Evolutionary conservation across 768 basidiomycete species (phyloP).

Genomic region (Psilocybe subaeruginosa): DNA sequence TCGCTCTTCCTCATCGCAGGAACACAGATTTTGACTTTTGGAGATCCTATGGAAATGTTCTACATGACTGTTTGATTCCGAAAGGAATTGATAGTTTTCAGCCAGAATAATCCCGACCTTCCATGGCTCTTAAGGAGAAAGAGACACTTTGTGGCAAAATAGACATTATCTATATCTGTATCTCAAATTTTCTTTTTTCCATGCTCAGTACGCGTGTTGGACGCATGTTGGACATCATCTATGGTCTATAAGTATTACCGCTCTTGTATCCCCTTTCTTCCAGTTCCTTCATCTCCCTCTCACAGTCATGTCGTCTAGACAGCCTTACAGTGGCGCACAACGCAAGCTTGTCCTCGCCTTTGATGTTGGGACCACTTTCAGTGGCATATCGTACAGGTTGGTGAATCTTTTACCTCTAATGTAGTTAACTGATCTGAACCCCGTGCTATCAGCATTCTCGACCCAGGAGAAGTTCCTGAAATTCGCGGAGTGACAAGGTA

Average conservation of each 20-base stretch:
- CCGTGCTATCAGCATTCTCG: constrained; percentile 22
- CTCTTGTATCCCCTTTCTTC: not conserved
- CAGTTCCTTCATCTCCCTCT: not conserved
- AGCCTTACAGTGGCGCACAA: constrained; percentile 18
- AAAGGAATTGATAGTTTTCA: too few species aligned
- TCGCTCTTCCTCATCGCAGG: too few species aligned
- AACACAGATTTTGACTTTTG: too few species aligned
- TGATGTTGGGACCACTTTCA: constrained; percentile 2
- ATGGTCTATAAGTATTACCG: not conserved
- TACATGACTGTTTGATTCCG: too few species aligned
- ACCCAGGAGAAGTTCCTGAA: constrained; percentile 28
- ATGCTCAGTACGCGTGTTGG: not conserved
- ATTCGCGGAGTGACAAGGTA: constrained; percentile 27
- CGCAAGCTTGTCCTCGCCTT: constrained; percentile 1
- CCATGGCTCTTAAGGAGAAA: too few species aligned
- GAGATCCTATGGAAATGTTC: too few species aligned
- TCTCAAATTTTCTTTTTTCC: not conserved
- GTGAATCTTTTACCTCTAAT: not conserved
- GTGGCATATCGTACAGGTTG: constrained; percentile 24
- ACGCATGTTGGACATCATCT: not conserved
- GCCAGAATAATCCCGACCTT: too few species aligned
- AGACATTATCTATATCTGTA: not conserved
- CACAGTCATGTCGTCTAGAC: constrained; percentile 11
- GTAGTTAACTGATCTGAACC: not conserved
- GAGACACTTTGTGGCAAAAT: not conserved